These are phyloP conservation scores for Cronartium quercuum DNA, from an alignment of 1,284 basidiomycete genomes.

Conservation along the genomic window DNA sequence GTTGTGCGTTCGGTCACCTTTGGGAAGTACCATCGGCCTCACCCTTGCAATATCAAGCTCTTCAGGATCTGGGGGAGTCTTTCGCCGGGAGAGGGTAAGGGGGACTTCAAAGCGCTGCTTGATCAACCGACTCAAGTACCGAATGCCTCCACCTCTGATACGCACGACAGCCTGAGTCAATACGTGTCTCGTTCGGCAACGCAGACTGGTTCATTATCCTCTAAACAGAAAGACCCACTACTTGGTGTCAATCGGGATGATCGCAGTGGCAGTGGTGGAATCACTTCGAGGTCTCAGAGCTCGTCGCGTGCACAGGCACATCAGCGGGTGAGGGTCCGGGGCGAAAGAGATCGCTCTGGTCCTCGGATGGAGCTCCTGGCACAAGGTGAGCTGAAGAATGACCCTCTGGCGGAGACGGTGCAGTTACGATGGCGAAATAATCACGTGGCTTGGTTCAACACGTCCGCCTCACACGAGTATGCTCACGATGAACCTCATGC, in stretches of 20 bases:
- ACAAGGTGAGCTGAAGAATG: conserved; percentile 38
- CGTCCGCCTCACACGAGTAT: neutral
- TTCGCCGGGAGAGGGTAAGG: conserved; percentile 26
- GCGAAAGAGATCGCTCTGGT: conserved; percentile 14
- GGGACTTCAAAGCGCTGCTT: conserved; percentile 34
- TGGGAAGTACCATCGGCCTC: conserved; percentile 35
- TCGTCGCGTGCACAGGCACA: neutral
- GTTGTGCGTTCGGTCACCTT: conserved; percentile 24
- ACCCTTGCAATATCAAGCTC: conserved; percentile 34
- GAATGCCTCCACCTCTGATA: neutral
- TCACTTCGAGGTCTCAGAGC: neutral
- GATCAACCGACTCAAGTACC: conserved; percentile 11
- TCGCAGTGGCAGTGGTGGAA: neutral
- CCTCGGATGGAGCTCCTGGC: conserved; percentile 38
- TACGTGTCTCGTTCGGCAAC: neutral
- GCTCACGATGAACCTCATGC: neutral
- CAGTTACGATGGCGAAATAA: conserved; percentile 24
- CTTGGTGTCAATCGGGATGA: neutral
- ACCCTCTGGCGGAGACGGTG: conserved; percentile 32
- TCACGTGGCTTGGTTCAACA: conserved; percentile 25
- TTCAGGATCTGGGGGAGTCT: conserved; percentile 35
- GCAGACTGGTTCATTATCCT: neutral
- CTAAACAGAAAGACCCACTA: neutral
- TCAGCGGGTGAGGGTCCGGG: conserved; percentile 7
- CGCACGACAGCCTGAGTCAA: neutral